A percentile compares a stretch with the other conserved stretches of the same genome.
These are phyloP conservation scores for Pleurotus salmoneostramineus DNA, from an alignment of 768 basidiomycete genomes.

Conservation along the genomic window DNA sequence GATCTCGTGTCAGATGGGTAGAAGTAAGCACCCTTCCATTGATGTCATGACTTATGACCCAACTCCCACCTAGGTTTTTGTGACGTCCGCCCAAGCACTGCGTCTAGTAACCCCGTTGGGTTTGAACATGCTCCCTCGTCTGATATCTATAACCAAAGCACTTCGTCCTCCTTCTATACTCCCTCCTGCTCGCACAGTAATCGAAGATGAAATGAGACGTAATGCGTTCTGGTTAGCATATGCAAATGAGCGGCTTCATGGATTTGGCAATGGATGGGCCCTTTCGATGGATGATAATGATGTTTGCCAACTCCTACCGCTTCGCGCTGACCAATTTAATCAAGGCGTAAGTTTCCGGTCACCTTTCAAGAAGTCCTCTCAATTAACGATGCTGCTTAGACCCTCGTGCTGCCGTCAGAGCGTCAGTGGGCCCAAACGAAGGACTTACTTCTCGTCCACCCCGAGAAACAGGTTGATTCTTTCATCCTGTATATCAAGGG, in stretches of 20 bases:
- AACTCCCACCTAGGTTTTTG: slow-evolving; percentile 44
- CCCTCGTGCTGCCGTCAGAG: slow-evolving; percentile 42
- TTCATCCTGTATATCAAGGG: slow-evolving; percentile 72
- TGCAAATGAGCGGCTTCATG: slow-evolving; percentile 61
- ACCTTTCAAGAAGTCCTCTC: neutral
- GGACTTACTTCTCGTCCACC: slow-evolving; percentile 58
- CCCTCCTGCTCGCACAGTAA: slow-evolving; percentile 50
- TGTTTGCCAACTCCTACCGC: slow-evolving; percentile 66
- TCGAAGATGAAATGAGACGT: slow-evolving; percentile 69
- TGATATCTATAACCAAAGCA: slow-evolving; percentile 60
- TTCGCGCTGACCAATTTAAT: slow-evolving; percentile 56
- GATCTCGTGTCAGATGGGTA: slow-evolving; percentile 47
- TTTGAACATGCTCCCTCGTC: slow-evolving; percentile 64
- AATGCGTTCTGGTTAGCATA: slow-evolving; percentile 77
- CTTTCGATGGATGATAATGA: slow-evolving; percentile 70
- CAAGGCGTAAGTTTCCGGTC: slow-evolving; percentile 43
- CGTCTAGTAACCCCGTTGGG: slow-evolving; percentile 63
- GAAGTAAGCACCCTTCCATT: slow-evolving; percentile 40
- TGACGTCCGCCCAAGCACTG: slow-evolving; percentile 52
- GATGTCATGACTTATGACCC: slow-evolving; percentile 1
- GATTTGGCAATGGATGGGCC: slow-evolving; percentile 70
- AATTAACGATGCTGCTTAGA: slow-evolving; percentile 22
- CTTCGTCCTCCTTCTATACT: slow-evolving; percentile 57
- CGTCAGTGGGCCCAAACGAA: slow-evolving; percentile 67
- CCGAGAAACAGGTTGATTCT: slow-evolving; percentile 60